Percentiles rank a stretch among this genome's conserved stretches.
Evolutionary conservation across 345 rosid species (phyloP).

Genomic region (Erysimum cheiranthoides): DNA sequence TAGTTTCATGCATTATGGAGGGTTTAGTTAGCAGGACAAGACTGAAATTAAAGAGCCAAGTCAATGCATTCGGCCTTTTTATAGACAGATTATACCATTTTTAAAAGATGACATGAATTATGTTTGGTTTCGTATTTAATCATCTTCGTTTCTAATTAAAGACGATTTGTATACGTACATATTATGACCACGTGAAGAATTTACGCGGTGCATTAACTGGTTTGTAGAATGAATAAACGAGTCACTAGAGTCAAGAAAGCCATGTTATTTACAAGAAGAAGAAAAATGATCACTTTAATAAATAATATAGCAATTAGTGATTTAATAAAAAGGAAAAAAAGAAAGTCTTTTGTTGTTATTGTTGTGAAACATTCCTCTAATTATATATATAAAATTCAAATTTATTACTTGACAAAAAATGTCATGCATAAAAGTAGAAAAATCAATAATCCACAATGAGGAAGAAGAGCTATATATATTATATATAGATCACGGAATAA

Average conservation of each 20-base stretch:
- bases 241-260: constrained; percentile 26
- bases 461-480: too few relatives aligned
- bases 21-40: constrained; percentile 15
- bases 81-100: background rate
- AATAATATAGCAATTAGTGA: background rate
- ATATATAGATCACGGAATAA: too few relatives aligned
- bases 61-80: constrained; percentile 33
- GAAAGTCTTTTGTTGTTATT: too few relatives aligned
- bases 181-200: background rate
- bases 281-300: background rate
- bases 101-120: background rate
- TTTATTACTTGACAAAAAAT: too few relatives aligned
- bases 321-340: too few relatives aligned
- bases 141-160: too few relatives aligned
- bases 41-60: constrained; percentile 38
- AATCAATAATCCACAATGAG: too few relatives aligned
- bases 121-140: constrained; percentile 3
- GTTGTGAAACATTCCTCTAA: too few relatives aligned
- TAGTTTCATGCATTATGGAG: constrained; percentile 15
- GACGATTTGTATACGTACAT: background rate
- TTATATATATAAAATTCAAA: too few relatives aligned
- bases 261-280: background rate
- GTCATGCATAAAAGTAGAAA: too few relatives aligned
- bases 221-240: constrained; percentile 37
- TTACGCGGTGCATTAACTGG: constrained; percentile 11